phyloP scores from a whole-genome alignment of 208 protist genomes.

The Acanthamoeba castellanii region DNA sequence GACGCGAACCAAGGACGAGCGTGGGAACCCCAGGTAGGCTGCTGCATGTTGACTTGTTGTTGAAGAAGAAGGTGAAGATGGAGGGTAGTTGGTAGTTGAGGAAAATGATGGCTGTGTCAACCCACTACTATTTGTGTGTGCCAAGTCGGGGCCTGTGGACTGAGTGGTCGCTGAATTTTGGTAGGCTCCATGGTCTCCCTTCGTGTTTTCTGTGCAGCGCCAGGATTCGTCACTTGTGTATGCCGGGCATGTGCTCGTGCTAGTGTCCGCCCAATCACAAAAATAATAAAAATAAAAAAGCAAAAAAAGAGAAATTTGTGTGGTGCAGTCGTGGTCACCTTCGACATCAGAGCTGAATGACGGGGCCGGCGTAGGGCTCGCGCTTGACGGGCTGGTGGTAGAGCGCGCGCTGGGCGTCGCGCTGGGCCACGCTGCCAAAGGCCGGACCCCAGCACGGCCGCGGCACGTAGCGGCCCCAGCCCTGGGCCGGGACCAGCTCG shows the following conservation, averaged over 20 bases:
- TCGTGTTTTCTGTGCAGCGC: no score
- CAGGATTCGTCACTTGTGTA: no score
- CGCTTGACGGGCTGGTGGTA: conserved; percentile 27
- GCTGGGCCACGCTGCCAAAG: conserved; percentile 40
- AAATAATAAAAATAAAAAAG: not conserved
- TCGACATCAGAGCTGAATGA: conserved; percentile 46
- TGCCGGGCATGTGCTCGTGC: no score
- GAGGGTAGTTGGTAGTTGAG: not conserved
- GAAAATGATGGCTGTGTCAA: no score
- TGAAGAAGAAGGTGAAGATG: not conserved
- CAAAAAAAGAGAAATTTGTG: not conserved
- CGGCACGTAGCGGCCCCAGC: conserved; percentile 73
- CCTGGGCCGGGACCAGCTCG: conserved; percentile 42
- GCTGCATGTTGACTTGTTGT: not conserved
- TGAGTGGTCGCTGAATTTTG: no score
- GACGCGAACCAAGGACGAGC: not conserved
- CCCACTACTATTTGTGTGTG: no score
- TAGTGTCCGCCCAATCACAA: no score
- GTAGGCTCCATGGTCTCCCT: no score
- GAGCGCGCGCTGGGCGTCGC: conserved; percentile 17
- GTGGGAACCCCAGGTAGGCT: not conserved
- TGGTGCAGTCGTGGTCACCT: not conserved
- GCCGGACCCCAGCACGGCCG: conserved; percentile 33
- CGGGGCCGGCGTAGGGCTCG: conserved; percentile 59
- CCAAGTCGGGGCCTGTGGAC: no score